These are phyloP conservation scores for Ganoderma sinense DNA, from an alignment of 1,284 basidiomycete species.

Conservation along the genomic window DNA sequence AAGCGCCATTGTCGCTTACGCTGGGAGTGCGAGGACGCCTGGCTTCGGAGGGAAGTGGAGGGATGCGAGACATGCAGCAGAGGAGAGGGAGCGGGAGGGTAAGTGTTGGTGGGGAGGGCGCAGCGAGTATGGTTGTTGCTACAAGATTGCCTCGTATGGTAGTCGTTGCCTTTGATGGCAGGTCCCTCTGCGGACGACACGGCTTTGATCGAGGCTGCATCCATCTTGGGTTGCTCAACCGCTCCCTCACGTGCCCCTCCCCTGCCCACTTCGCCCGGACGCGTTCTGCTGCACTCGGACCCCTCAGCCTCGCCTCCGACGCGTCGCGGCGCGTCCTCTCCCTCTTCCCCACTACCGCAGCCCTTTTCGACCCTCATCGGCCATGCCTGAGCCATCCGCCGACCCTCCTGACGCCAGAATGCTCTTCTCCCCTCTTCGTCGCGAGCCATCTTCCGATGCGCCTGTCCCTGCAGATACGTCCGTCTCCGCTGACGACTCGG, in stretches of 20 bases:
- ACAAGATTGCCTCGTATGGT: slow-evolving; percentile 20
- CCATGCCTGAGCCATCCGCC: slow-evolving; percentile 19
- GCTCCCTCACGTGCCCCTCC: not conserved
- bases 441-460: slow-evolving; percentile 23
- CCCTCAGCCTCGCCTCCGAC: slow-evolving; percentile 10
- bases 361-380: not conserved
- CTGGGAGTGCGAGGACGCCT: slow-evolving; percentile 36
- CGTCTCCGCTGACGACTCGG: slow-evolving; percentile 15
- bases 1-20: slow-evolving; percentile 34
- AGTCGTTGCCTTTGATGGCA: slow-evolving; percentile 23
- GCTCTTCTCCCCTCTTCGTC: slow-evolving; percentile 21
- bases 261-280: slow-evolving; percentile 1
- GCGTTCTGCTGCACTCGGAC: slow-evolving; percentile 8
- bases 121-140: slow-evolving; percentile 23
- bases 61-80: slow-evolving; percentile 59
- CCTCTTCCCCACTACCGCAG: not conserved
- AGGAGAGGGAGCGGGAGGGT: not conserved
- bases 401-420: slow-evolving; percentile 14
- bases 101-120: not conserved
- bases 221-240: too few species aligned
- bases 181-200: not conserved
- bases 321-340: slow-evolving; percentile 25
- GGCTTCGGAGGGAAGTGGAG: slow-evolving; percentile 47
- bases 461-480: slow-evolving; percentile 19
- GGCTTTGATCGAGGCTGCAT: not conserved